A percentile compares a stretch with the other conserved stretches of the same genome.
Evolutionary conservation across 1,284 basidiomycete genomes (phyloP).

Genomic region (Pisolithus thermaeus): DNA sequence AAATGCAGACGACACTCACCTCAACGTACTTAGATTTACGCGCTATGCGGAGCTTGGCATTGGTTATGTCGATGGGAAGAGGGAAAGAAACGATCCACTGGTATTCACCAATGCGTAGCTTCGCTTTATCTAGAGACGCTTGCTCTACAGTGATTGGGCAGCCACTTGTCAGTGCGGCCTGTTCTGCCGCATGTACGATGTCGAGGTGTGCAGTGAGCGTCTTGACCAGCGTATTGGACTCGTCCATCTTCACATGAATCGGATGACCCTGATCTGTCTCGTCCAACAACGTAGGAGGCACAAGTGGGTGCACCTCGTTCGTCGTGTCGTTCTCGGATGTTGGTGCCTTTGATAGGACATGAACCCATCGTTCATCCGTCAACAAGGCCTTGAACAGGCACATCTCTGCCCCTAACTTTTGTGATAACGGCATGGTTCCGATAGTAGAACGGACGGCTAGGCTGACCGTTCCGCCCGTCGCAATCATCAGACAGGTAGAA

Average conservation of each 20-base stretch:
- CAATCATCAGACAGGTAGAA: constrained; percentile 27
- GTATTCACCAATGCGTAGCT: constrained; percentile 16
- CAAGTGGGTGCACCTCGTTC: not conserved
- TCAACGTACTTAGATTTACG: constrained; percentile 50
- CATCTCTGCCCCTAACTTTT: constrained; percentile 19
- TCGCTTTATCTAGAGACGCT: not conserved
- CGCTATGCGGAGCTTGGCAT: constrained; percentile 38
- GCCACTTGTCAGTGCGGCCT: constrained; percentile 13
- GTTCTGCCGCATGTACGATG: constrained; percentile 16
- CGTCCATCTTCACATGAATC: constrained; percentile 13
- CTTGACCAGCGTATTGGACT: constrained; percentile 10
- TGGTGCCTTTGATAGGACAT: constrained; percentile 25
- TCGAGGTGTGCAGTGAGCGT: constrained; percentile 18
- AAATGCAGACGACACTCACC: constrained; percentile 23
- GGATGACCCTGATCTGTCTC: constrained; percentile 1
- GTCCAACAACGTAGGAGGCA: not conserved
- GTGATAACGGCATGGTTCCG: constrained; percentile 4
- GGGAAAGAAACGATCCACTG: constrained; percentile 17
- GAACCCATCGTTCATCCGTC: constrained; percentile 27
- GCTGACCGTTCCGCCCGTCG: constrained; percentile 18
- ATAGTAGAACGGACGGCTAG: constrained; percentile 29
- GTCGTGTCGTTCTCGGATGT: not conserved
- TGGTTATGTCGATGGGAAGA: constrained; percentile 29
- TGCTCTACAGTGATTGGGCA: constrained; percentile 15
- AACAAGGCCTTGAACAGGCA: constrained; percentile 28